Percentiles rank a stretch among this genome's conserved stretches.
phyloP scores from a whole-genome alignment of 306 rosid species.

The Cucurbita ficifolia region DNA sequence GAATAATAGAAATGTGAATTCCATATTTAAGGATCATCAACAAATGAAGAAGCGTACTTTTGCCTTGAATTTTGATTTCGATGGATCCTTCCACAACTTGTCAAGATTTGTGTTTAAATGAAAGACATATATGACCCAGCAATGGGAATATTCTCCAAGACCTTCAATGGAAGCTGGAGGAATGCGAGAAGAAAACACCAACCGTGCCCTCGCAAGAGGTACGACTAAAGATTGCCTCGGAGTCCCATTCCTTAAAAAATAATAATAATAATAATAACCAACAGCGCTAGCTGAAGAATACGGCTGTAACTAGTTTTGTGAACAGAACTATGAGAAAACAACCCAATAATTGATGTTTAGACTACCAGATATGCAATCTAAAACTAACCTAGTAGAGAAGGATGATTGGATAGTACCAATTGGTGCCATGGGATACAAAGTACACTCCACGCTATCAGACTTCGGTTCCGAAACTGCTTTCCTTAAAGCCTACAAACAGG shows the following conservation, averaged over 20 bases:
- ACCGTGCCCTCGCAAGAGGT: slow-evolving; percentile 81
- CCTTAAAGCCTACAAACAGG: slow-evolving; percentile 48
- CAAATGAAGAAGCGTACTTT: slow-evolving; percentile 40
- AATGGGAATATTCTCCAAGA: slow-evolving; percentile 73
- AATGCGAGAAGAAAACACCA: slow-evolving; percentile 59
- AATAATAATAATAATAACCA: background rate
- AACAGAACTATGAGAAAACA: background rate
- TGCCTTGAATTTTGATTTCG: slow-evolving; percentile 74
- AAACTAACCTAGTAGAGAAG: slow-evolving; percentile 64
- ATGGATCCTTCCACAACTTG: slow-evolving; percentile 76
- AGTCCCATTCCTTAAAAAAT: slow-evolving; percentile 66
- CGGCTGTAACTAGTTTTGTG: background rate
- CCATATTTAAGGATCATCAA: background rate
- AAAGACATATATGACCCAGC: slow-evolving; percentile 84
- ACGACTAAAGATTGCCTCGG: slow-evolving; percentile 93
- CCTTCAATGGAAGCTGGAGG: slow-evolving; percentile 91
- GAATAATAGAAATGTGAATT: slow-evolving; percentile 1
- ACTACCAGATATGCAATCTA: background rate
- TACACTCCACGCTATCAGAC: slow-evolving; percentile 24
- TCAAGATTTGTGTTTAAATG: slow-evolving; percentile 84
- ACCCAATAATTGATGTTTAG: background rate
- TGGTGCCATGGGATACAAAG: slow-evolving; percentile 66
- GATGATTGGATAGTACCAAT: slow-evolving; percentile 68
- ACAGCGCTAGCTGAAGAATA: background rate
- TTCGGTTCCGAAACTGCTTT: slow-evolving; percentile 35